Evolutionary conservation across 2,329 filamentous ascomycete species (phyloP).

Genomic region (Geosmithia flava): DNA sequence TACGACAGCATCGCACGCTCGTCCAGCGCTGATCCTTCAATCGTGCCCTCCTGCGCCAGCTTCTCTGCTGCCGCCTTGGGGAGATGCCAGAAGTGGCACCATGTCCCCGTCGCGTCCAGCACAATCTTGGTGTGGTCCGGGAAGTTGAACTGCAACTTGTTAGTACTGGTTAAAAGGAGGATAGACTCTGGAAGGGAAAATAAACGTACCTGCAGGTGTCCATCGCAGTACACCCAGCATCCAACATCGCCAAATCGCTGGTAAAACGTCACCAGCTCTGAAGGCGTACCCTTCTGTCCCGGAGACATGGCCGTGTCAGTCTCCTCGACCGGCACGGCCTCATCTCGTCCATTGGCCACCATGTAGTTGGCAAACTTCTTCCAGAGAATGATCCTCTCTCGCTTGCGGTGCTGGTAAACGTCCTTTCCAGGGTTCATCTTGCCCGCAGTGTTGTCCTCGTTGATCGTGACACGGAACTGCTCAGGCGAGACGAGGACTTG

Average conservation of each 20-base stretch:
- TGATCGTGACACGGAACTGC: conserved; percentile 42
- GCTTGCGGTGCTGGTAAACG: conserved; percentile 52
- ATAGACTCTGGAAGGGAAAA: too few relatives aligned
- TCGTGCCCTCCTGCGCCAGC: conserved; percentile 51
- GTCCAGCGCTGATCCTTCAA: conserved; percentile 58
- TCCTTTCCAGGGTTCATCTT: conserved; percentile 52
- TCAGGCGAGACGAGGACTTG: conserved; percentile 53
- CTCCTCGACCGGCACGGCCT: conserved; percentile 38
- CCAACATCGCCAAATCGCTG: conserved; percentile 72
- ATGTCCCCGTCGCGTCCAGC: conserved; percentile 59
- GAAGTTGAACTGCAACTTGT: conserved; percentile 57
- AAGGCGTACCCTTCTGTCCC: conserved; percentile 22
- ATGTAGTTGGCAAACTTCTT: conserved; percentile 67
- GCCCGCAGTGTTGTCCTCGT: conserved; percentile 45
- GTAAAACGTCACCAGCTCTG: conserved; percentile 64
- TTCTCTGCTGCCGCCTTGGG: conserved; percentile 57
- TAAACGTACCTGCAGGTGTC: conserved; percentile 54
- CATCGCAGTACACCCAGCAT: conserved; percentile 71
- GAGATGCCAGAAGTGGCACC: conserved; percentile 68
- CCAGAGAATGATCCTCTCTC: conserved; percentile 55
- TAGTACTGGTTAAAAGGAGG: neutral
- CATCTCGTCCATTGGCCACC: conserved; percentile 62
- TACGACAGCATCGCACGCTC: conserved; percentile 61
- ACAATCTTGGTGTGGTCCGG: conserved; percentile 81
- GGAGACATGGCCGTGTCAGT: conserved; percentile 25